Base-by-base conservation (phyloP, 108 stramenopile genomes). In the Stephanodiscus triporus region DNA sequence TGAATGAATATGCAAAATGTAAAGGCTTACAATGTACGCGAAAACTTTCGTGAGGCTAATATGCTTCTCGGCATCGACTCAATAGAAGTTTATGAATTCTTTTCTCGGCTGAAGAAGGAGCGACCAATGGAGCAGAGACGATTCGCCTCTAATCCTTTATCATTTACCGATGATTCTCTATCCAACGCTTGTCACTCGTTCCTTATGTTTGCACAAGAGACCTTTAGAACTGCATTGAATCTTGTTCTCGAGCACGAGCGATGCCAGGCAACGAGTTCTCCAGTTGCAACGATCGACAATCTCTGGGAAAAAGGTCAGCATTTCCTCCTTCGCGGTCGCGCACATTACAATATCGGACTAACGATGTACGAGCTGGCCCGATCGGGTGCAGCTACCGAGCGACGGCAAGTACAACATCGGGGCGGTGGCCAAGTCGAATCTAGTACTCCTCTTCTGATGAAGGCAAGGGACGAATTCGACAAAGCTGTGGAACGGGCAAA, bases 281-380 rank as follows among this genome's bases (percentile, higher is more conserved):
- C 51, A 20, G 20, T 48, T 11, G 23, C 29, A 45, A 63, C 38
- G 42, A 63, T 80, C 11, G 67, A 67, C 26, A 43, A 56, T 23
- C 62, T 49, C 14, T 69, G 55, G 67, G 68, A 66, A 27, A 73
- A 69, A 34, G 72, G 66, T 14, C 72, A 80, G 36, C 78, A 73
- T 24, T 49, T 80, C 22, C 67, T 80, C 22, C 50, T 80, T 11
- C 67, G 78, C 20, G 78, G 67, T 1, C 60, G 78, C 30, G 78
- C 78, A 0, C 78, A 79, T 36, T 43, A 40, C 20, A 79, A 79
- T 34, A 79, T 79, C 36, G 78, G 71, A 16, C 55, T 45, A 30
- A 56, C 78, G 16, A 34, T 55, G 8, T 42, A 67, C 9, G 78
- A 79, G 47, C 65, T 59, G 27, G 42, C 71, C 23, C 66, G 54